These are phyloP conservation scores for Pichia nanzhaoensis DNA, from an alignment of 805 yeast genomes.

Conservation along the genomic window DNA sequence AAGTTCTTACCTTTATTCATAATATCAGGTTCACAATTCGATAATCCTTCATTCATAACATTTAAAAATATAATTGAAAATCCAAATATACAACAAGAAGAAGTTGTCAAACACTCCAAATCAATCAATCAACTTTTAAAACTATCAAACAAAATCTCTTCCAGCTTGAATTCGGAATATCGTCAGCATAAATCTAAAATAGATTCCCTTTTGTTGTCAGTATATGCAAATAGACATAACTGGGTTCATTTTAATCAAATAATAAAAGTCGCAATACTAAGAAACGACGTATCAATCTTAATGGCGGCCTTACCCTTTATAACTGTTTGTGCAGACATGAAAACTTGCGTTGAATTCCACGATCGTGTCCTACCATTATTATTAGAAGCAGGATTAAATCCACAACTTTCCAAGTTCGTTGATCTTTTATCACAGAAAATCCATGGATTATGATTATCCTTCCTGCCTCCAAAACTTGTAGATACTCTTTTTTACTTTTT, in stretches of 20 bases:
- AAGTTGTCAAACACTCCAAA: slow-evolving; percentile 9
- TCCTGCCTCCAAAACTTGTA: not conserved
- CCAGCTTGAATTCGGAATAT: not conserved
- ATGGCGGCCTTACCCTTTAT: slow-evolving; percentile 12
- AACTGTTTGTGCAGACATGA: slow-evolving; percentile 10
- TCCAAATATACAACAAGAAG: not conserved
- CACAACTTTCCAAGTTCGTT: slow-evolving; percentile 3
- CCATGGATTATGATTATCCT: not conserved
- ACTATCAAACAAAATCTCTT: slow-evolving; percentile 1
- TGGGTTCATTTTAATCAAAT: slow-evolving; percentile 13
- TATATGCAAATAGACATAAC: slow-evolving; percentile 15
- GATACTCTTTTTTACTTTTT: not conserved
- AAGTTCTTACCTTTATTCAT: slow-evolving; percentile 22
- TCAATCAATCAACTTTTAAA: slow-evolving; percentile 3
- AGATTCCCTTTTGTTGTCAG: slow-evolving; percentile 14
- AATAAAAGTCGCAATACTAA: slow-evolving; percentile 10
- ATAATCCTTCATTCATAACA: slow-evolving; percentile 19
- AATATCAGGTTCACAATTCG: slow-evolving; percentile 25
- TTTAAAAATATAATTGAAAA: slow-evolving; percentile 10
- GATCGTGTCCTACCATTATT: slow-evolving; percentile 14
- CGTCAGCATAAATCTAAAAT: slow-evolving; percentile 5
- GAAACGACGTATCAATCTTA: slow-evolving; percentile 13
- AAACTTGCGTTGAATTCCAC: slow-evolving; percentile 9
- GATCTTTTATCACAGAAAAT: not conserved
- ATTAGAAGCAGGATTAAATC: slow-evolving; percentile 3